Evolutionary conservation across 2,329 filamentous ascomycete species (phyloP).

Genomic region (Colletotrichum sp.): DNA sequence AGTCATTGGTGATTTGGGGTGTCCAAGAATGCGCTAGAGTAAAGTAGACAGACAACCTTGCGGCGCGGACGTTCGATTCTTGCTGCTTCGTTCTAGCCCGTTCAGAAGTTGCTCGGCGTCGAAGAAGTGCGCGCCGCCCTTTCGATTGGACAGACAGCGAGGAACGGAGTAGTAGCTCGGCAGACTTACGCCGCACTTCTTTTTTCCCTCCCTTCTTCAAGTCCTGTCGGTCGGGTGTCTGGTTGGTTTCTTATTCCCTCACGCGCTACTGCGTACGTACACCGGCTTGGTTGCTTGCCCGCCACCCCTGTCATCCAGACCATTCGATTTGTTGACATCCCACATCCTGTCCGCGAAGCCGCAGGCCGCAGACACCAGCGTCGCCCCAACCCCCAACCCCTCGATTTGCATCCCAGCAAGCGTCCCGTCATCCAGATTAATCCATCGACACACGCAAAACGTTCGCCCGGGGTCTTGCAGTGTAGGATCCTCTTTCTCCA

Average conservation of each 20-base stretch:
- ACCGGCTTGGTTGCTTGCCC: neutral
- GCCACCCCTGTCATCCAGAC: constrained; percentile 4
- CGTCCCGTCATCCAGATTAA: constrained; percentile 6
- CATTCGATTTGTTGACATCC: constrained; percentile 18
- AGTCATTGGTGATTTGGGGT: neutral
- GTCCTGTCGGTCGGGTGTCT: neutral
- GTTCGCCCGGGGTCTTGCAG: neutral
- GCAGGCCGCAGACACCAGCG: neutral
- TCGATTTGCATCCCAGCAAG: constrained; percentile 2
- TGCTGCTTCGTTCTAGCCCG: neutral
- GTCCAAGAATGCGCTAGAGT: neutral
- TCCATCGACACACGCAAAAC: neutral
- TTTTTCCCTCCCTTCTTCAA: neutral
- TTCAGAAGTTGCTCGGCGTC: neutral
- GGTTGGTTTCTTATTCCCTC: neutral
- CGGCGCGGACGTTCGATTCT: constrained; percentile 3
- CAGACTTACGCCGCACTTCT: neutral
- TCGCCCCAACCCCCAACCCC: constrained; percentile 3
- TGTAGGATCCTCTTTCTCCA: constrained; percentile 5
- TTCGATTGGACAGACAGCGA: neutral
- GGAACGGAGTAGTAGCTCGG: neutral
- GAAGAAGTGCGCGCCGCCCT: neutral
- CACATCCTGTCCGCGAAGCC: neutral
- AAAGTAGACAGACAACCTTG: neutral
- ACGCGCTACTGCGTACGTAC: neutral